Conservation (phyloP, 257 asterid species). For the Solanum habrochaites region DNA sequence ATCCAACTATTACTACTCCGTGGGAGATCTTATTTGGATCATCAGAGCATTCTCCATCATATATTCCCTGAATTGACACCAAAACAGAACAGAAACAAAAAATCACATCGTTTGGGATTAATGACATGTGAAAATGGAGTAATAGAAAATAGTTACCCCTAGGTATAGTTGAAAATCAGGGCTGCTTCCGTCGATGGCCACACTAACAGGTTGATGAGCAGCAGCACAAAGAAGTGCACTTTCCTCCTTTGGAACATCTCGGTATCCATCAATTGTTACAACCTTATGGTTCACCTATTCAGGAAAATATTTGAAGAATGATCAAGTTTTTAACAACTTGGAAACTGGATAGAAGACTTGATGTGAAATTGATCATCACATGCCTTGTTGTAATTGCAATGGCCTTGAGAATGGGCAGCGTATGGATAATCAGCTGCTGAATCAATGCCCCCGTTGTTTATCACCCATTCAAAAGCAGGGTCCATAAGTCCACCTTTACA, state of each 20-base stretch:
- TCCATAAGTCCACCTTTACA: conserved; percentile 27
- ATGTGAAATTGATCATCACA: background rate
- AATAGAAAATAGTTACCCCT: conserved; percentile 10
- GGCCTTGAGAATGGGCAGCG: background rate
- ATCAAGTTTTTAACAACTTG: background rate
- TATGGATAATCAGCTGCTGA: conserved; percentile 22
- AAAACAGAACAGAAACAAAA: conserved; percentile 9
- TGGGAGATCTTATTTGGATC: conserved; percentile 10
- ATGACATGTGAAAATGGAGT: background rate
- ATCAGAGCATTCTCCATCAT: conserved; percentile 19
- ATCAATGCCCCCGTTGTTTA: conserved; percentile 16
- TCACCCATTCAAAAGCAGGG: conserved; percentile 26
- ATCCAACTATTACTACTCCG: conserved; percentile 3
- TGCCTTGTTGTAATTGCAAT: conserved; percentile 17
- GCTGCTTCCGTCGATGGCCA: conserved; percentile 16
- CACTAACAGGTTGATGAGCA: conserved; percentile 23
- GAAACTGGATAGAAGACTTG: background rate
- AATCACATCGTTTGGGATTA: conserved; percentile 1
- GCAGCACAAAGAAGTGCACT: conserved; percentile 22
- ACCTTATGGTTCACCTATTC: conserved; percentile 8
- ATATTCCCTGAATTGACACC: conserved; percentile 14
- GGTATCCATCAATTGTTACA: conserved; percentile 19
- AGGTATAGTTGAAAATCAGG: conserved; percentile 22
- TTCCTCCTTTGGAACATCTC: conserved; percentile 14
- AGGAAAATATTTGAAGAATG: background rate